Base-by-base conservation (phyloP, 352 stramenopile species). In the Elongisporangium anandrum region DNA sequence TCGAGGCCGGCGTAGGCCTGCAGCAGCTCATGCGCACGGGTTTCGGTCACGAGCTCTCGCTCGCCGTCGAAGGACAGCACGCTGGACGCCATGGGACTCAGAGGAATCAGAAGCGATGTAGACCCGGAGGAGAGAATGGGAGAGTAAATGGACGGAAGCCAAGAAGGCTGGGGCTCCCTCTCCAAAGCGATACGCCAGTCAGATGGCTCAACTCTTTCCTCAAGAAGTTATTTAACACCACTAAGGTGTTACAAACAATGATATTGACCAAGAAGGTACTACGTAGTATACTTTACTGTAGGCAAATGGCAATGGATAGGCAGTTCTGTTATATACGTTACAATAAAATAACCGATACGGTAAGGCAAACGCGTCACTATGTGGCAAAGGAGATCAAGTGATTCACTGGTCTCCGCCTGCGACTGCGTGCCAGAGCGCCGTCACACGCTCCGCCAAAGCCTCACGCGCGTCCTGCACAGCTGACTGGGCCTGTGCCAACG, bases 31-130 rank as follows among this genome's bases (percentile, higher is more conserved):
- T 85, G 76, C 19, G 85, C 85, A 24, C 85, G 82, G 39, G 69
- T 62, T 38, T 82, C 85, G 24, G 74, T 83, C 59, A 95, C 85
- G 53, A 95, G 81, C 68, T 95, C 85, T 49, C 85, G 81, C 58
- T 89, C 82, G 55, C 81, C 83, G 10, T 86, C 75, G 60, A 92
- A 90, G 53, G 83, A 80, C 48, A 89, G 64, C 65, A 81, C 34
- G 34, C 34, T 45, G 34, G 34, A 45, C 34, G 34, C 34, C 34
- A 45, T 45, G 34, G 12, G 34, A 45, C 6, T 38, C 26, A 12
- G 26, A n/a, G n/a, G n/a, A n/a, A n/a, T 38, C 26, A 9, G 26
- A 38, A 5, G 26, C 6, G 34, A 45, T 45, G 34, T 45, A 45
- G 34, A 45, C 34, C 34, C 34, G 34, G 34, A 17, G 34, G 12